These are phyloP conservation scores for Candida montana DNA, from an alignment of 805 yeast species.

Conservation along the genomic window DNA sequence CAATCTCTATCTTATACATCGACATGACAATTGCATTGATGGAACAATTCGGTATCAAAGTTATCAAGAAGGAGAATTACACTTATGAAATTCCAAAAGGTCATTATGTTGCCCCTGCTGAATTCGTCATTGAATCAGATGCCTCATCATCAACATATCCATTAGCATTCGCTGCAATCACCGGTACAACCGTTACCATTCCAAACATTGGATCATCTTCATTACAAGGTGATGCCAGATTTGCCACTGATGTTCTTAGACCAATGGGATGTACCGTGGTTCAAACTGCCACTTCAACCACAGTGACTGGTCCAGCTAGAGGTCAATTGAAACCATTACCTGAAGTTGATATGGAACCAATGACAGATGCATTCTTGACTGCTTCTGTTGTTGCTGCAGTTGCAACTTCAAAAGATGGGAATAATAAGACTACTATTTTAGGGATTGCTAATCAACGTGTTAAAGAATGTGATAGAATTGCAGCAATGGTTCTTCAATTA, in stretches of 20 bases:
- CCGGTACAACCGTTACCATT: constrained; percentile 86
- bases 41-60: constrained; percentile 81
- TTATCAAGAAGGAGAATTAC: constrained; percentile 68
- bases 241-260: constrained; percentile 84
- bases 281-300: constrained; percentile 81
- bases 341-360: constrained; percentile 95
- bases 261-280: constrained; percentile 94
- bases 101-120: constrained; percentile 69
- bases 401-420: constrained; percentile 46
- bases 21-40: constrained; percentile 97
- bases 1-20: constrained; percentile 90
- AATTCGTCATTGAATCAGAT: constrained; percentile 90
- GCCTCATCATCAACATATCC: constrained; percentile 98
- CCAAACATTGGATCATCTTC: constrained; percentile 93
- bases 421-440: constrained; percentile 63
- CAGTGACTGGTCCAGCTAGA: constrained; percentile 81
- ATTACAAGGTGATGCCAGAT: constrained; percentile 94
- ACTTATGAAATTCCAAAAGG: constrained; percentile 91
- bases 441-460: constrained; percentile 99
- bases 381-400: constrained; percentile 97
- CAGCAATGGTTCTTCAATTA: constrained; percentile 86
- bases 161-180: constrained; percentile 92
- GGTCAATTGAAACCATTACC: constrained; percentile 67
- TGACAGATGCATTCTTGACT: constrained; percentile 98
- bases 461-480: constrained; percentile 93